Percentiles rank a stretch among this genome's conserved stretches.
phyloP scores from a whole-genome alignment of 257 asterid genomes.

The Nicotiana obtusifolia region DNA sequence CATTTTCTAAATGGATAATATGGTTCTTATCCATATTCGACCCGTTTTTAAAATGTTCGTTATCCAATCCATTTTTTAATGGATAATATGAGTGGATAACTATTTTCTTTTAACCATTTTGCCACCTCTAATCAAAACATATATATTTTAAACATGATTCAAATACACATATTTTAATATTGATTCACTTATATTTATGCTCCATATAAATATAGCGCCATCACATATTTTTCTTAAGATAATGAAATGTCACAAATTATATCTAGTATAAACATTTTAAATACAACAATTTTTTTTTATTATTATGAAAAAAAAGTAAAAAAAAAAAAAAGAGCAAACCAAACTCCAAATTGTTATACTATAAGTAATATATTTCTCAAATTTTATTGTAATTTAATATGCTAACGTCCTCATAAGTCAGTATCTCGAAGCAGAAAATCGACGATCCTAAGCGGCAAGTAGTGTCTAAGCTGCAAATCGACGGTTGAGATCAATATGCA shows the following conservation, averaged over 20 bases:
- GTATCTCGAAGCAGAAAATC: constrained; percentile 25
- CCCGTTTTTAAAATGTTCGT: too few species aligned
- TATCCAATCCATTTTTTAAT: too few species aligned
- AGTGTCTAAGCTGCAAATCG: constrained; percentile 4
- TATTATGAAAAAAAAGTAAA: neutral
- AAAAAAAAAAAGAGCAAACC: neutral
- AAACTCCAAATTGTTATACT: neutral
- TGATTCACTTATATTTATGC: neutral
- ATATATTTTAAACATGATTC: neutral
- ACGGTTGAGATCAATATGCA: constrained; percentile 22
- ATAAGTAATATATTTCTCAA: neutral
- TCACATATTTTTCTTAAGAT: too few species aligned
- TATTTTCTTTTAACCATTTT: too few species aligned
- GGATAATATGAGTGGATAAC: too few species aligned
- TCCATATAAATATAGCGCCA: neutral
- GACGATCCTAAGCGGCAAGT: constrained; percentile 26
- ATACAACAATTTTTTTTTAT: neutral
- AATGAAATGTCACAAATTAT: neutral
- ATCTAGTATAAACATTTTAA: neutral
- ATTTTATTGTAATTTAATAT: neutral
- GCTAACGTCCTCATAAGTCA: constrained; percentile 5
- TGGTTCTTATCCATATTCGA: too few species aligned
- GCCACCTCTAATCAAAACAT: neutral
- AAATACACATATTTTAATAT: neutral
- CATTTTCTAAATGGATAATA: too few species aligned